Base-by-base conservation (phyloP, 129 eudicot species). In the Arctium minus region DNA sequence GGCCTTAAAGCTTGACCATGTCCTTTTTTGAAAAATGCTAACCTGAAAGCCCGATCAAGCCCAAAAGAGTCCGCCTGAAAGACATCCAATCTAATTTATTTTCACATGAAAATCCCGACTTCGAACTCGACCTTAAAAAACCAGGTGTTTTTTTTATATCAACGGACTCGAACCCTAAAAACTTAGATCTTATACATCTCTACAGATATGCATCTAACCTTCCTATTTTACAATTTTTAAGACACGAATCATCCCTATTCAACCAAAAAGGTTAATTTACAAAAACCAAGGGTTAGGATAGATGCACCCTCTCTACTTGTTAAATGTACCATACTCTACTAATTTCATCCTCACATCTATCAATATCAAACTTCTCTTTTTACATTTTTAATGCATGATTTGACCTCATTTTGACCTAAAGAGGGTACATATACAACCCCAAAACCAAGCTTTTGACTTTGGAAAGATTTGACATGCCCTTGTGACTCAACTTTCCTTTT, bases 401-500 rank as follows among this genome's bases (percentile, higher is more conserved):
- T 22, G 27, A 22, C 27, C 27, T 22, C 27, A 22, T 0, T 22
- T 22, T 22, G 27, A 22, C 27, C 27, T 22, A 22, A 22, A 22
- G 27, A 22, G 27, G 27, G 27, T 22, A 22, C 27, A 22, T 22
- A 22, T 22, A 22, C 27, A 22, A 22, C 27, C 27, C 27, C 27
- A 22, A 70, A 70, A 44, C 4, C 46, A 46, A 70, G 22, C 36
- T 44, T 70, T 40, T 31, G 18, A 80, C 70, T 46, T 69, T n/a
- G 44, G 83, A 70, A 72, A 80, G 7, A 18, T 32, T 71, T 80
- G 18, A 46, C 67, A 70, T 70, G 50, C 83, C 83, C 78, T 80
- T 80, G 84, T 80, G 84, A 80, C 83, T 17, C 73, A 70, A 40
- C 76, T 79, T 42, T 79, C 83, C 15, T 69, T 68, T 79, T 79